These are phyloP conservation scores for Beauveria sp. DNA, from an alignment of 2,329 filamentous ascomycete species.

Conservation along the genomic window DNA sequence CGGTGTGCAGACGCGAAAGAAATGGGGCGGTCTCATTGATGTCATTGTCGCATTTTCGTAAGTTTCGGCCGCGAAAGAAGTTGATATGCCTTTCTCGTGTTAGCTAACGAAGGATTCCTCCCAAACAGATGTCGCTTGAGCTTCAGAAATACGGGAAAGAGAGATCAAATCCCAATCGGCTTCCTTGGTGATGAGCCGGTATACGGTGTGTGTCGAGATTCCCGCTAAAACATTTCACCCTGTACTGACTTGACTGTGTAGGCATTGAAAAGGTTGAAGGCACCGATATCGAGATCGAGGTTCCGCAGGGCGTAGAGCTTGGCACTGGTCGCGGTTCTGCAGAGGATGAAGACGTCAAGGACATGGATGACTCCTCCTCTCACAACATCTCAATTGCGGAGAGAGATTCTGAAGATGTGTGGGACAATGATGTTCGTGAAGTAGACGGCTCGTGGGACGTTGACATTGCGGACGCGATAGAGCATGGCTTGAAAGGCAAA, in stretches of 20 bases:
- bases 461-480: neutral
- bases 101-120: neutral
- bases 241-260: neutral
- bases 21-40: neutral
- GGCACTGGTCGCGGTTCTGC: neutral
- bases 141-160: neutral
- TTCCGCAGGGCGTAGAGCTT: neutral
- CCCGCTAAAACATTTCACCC: neutral
- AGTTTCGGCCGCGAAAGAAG: neutral
- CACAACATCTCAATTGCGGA: neutral
- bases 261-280: conserved; percentile 18
- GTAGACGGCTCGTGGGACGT: neutral
- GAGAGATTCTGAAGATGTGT: neutral
- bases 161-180: neutral
- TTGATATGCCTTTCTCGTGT: neutral
- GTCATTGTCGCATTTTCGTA: neutral
- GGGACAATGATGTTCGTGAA: neutral
- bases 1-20: neutral
- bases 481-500: neutral
- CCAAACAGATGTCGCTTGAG: neutral
- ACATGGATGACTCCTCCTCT: neutral
- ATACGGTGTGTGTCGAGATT: neutral
- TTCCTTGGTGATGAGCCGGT: neutral
- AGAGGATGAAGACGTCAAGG: neutral
- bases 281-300: conserved; percentile 8